Evolutionary conservation across 441 rosid species (phyloP), one percentile per base, ranked within the genome.

Genomic region (Melastoma candidum): DNA sequence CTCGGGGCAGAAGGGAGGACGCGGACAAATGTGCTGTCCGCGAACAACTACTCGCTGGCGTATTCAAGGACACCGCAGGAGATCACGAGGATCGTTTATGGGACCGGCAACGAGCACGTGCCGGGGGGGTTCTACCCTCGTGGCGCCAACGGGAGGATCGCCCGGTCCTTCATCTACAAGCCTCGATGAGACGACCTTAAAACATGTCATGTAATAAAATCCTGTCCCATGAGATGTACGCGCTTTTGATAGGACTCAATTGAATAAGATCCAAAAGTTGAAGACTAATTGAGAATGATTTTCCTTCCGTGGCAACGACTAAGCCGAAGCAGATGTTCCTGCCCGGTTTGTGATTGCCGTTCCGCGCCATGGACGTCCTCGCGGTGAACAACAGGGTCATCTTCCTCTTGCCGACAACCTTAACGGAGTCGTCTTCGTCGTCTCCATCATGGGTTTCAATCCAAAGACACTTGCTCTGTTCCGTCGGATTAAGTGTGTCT

Each of bases 101-200:
- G 64, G 12, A 64, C 63, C 0, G 77, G 78, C 9, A 48, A 45
- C 29, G 81, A 81, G 54, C n/a, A 48, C 47, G 12, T 7, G 47
- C 80, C 84, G 0, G 80, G 87, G 0, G 87, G 82, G 48, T 81
- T 81, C 54, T 68, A 58, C 11, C 84, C 84, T 0, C 2, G 25
- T 0, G 84, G 84, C 27, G 84, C 51, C 14, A 76, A 70, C 32
- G 81, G 81, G 1, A 57, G 26, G 11, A 74, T 81, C 46, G 81
- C 86, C 1, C 46, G 4, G 51, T 12, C 25, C 6, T 61, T 46
- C 48, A 11, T 52, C 25, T 13, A 52, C 12, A 39, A 52, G 12
- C 12, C 24, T n/a, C 8, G 46, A 45, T 5, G 11, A 11, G 3
- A 36, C 8, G 6, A 36, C 36, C 8, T 36, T 36, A 9, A 9